Base-by-base conservation (phyloP, 352 stramenopile genomes). In the Blastocystis hominis region DNA sequence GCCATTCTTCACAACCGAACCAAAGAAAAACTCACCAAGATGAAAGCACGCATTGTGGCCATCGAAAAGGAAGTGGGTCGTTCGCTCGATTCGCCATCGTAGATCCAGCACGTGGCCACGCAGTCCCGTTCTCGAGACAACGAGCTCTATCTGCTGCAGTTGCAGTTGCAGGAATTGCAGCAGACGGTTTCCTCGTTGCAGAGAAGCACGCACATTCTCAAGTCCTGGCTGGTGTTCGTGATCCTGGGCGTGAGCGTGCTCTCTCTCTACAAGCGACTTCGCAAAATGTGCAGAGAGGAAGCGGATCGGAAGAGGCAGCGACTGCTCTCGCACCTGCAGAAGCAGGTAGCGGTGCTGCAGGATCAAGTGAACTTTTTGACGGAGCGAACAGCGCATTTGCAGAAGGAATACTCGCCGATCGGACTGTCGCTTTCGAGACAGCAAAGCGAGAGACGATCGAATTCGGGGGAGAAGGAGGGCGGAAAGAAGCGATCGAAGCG, bases 1-100 rank as follows among this genome's bases (percentile, higher is more conserved):
- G 50, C 70, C 4, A 17, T 80, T 36, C 70, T 80, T 62, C 70
- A 80, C 54, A 80, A 80, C 44, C 44, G 50, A 4, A 80, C 70
- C n/a, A 50, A 54, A 9, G 24, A 42, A 46, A 80, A 80, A 47
- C 53, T 80, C 46, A 42, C 24, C 17, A 9, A 9, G 20, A 47
- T 80, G 70, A 61, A 42, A 46, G 70, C 53, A 2, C n/a, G 17
- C 6, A n/a, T 80, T 9, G 63, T 10, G 15, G 36, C 7, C 36
- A 10, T 64, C 6, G 70, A 80, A 15, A 80, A 30, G 46, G 44
- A 38, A 38, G 59, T 68, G 30, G 38, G 30, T 24, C 24, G 42
- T 40, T 24, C 20, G 17, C 46, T 50, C 7, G 46, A 47, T 40
- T 10, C 6, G 17, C 6, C 34, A 34, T 13, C 40, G 53, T 44